phyloP scores from a whole-genome alignment of 2,329 filamentous ascomycete species.

The Zasmidium citrigriseum region DNA sequence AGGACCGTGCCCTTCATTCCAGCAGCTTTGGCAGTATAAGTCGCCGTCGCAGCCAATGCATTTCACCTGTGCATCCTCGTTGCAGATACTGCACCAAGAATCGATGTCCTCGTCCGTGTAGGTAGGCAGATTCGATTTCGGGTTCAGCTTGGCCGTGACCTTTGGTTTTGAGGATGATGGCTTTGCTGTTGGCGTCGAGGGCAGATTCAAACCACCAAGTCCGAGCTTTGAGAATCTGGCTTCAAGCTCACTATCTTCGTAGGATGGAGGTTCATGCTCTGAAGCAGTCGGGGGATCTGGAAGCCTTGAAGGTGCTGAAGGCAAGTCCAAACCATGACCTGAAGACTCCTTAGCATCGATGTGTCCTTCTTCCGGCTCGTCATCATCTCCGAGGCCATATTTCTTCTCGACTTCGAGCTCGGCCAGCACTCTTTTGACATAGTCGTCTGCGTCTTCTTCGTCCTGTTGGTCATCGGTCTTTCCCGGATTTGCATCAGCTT shows the following conservation, averaged over 20 bases:
- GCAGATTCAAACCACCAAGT: conserved; percentile 43
- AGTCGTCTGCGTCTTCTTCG: conserved; percentile 46
- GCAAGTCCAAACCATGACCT: conserved; percentile 26
- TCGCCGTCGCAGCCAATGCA: conserved; percentile 72
- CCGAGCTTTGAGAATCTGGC: conserved; percentile 48
- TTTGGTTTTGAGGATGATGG: conserved; percentile 35
- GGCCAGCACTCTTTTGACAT: conserved; percentile 48
- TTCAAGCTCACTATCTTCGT: conserved; percentile 47
- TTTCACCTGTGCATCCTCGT: conserved; percentile 71
- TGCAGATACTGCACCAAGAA: conserved; percentile 80
- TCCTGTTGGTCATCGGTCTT: conserved; percentile 32
- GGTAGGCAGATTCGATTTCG: conserved; percentile 38
- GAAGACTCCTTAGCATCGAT: not conserved
- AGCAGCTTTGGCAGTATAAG: conserved; percentile 76
- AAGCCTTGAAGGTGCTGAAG: conserved; percentile 34
- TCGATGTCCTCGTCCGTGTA: conserved; percentile 70
- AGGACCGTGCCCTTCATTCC: conserved; percentile 75
- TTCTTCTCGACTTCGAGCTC: conserved; percentile 48
- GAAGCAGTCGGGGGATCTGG: conserved; percentile 12
- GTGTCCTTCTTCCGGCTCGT: conserved; percentile 14
- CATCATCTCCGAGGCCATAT: conserved; percentile 31
- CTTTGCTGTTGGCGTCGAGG: conserved; percentile 48
- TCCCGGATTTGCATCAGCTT: not conserved
- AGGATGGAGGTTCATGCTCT: conserved; percentile 28
- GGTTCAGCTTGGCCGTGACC: conserved; percentile 21